phyloP scores from a whole-genome alignment of 208 protist species.

The Trypanosoma brucei region DNA sequence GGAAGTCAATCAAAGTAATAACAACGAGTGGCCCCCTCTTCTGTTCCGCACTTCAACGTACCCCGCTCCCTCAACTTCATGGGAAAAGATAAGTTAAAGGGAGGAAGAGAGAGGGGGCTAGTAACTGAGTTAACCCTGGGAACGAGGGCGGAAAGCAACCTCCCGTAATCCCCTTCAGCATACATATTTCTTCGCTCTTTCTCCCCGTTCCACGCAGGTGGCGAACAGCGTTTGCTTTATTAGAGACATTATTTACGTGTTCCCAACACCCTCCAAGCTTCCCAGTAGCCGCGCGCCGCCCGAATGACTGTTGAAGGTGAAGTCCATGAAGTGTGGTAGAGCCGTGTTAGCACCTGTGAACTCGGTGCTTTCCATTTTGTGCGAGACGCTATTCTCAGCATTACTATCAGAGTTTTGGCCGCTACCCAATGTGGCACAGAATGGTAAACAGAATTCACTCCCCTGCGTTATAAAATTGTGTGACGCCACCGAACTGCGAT shows the following conservation, averaged over 20 bases:
- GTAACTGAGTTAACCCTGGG: too few relatives aligned
- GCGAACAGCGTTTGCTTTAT: too few relatives aligned
- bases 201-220: not conserved
- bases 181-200: not conserved
- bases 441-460: not conserved
- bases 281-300: constrained; percentile 12
- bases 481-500: not conserved
- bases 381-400: not conserved
- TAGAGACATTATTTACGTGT: not conserved
- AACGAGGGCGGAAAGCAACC: too few relatives aligned
- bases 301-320: constrained; percentile 15
- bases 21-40: too few relatives aligned
- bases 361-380: not conserved
- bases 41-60: too few relatives aligned
- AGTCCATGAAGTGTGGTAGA: constrained; percentile 23
- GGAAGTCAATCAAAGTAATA: too few relatives aligned
- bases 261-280: not conserved
- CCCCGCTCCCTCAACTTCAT: too few relatives aligned
- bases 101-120: too few relatives aligned
- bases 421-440: not conserved
- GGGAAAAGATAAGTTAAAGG: too few relatives aligned
- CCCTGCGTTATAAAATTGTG: not conserved
- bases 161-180: too few relatives aligned
- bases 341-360: constrained; percentile 1
- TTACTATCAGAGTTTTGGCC: not conserved